These are phyloP conservation scores for Erigeron canadensis DNA, from an alignment of 129 eudicot species.

Conservation along the genomic window DNA sequence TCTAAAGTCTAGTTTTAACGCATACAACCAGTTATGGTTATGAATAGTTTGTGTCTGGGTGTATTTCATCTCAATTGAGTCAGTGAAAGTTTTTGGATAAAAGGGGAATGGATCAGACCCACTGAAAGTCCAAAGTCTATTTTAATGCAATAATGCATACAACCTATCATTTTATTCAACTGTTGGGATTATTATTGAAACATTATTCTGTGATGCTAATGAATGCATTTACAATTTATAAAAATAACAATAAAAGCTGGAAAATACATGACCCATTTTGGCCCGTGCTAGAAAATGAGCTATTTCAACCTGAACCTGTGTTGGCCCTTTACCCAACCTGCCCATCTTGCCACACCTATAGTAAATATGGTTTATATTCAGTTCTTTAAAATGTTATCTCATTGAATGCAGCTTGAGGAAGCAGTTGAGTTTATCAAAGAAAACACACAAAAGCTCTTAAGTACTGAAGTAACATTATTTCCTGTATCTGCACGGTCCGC, in stretches of 20 bases:
- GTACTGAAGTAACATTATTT: constrained; percentile 61
- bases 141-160: neutral
- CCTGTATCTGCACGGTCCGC: constrained; percentile 93
- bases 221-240: neutral
- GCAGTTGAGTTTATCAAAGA: constrained; percentile 79
- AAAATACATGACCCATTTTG: no score
- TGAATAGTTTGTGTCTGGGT: no score
- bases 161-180: neutral
- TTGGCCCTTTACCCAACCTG: neutral
- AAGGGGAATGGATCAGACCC: no score
- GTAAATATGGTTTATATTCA: neutral
- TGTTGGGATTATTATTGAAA: neutral
- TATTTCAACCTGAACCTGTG: neutral
- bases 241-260: no score
- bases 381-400: constrained; percentile 2
- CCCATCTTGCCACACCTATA: neutral
- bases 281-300: no score
- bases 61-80: no score
- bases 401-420: constrained; percentile 74
- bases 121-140: neutral
- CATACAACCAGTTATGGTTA: no score
- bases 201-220: neutral
- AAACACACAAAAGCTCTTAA: constrained; percentile 68
- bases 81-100: no score
- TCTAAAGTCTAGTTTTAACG: no score